Percentiles rank a stretch among this genome's conserved stretches.
phyloP scores from a whole-genome alignment of 2,329 filamentous ascomycete species.

The Colletotrichum caudatum region DNA sequence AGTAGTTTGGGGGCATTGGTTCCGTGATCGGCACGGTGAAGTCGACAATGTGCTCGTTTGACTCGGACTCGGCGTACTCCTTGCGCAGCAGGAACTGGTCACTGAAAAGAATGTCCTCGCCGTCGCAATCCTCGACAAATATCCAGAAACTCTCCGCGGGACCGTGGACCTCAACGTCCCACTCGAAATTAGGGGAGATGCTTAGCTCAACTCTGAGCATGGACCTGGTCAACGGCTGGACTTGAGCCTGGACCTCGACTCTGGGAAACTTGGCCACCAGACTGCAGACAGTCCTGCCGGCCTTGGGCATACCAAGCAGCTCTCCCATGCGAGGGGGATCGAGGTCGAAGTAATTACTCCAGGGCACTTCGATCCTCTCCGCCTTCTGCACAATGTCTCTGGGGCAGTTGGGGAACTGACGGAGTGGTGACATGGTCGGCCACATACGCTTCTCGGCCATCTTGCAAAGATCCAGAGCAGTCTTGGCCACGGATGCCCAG shows the following conservation, averaged over 20 bases:
- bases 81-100: constrained; percentile 93
- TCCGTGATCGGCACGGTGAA: constrained; percentile 97
- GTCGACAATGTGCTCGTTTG: constrained; percentile 94
- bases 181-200: constrained; percentile 94
- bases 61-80: constrained; percentile 86
- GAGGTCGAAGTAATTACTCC: constrained; percentile 94
- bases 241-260: constrained; percentile 90
- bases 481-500: constrained; percentile 93
- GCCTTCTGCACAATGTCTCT: constrained; percentile 91
- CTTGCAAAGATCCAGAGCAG: constrained; percentile 93
- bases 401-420: constrained; percentile 87
- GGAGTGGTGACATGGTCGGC: constrained; percentile 96
- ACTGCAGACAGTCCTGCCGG: constrained; percentile 85
- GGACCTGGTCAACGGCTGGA: constrained; percentile 93
- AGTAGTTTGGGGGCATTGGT: constrained; percentile 98
- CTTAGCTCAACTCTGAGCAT: constrained; percentile 91
- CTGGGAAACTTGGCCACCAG: constrained; percentile 94
- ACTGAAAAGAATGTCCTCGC: constrained; percentile 94
- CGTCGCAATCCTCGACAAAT: constrained; percentile 95
- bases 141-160: constrained; percentile 96
- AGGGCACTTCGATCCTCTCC: constrained; percentile 93
- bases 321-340: constrained; percentile 97
- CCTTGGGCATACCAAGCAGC: constrained; percentile 88
- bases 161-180: constrained; percentile 92
- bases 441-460: constrained; percentile 99